Evolutionary conservation across 352 stramenopile genomes (phyloP).

Genomic region (Blastocystis sp.): DNA sequence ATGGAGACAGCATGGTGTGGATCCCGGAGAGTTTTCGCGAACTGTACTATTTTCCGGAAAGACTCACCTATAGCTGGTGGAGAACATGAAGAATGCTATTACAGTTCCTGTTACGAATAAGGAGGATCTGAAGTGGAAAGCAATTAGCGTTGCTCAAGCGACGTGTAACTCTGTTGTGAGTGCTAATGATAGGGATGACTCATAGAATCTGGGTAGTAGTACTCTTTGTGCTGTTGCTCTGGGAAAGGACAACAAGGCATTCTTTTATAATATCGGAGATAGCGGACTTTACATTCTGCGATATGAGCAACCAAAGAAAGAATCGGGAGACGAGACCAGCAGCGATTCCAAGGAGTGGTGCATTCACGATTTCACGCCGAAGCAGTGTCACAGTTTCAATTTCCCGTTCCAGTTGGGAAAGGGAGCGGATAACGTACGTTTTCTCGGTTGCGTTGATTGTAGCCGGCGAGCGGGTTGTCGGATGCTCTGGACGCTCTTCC

Average conservation of each 20-base stretch:
- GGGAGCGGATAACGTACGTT: background rate
- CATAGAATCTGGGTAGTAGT: background rate
- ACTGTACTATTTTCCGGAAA: background rate
- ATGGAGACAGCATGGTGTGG: background rate
- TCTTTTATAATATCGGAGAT: conserved; percentile 14
- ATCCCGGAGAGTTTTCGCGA: conserved; percentile 24
- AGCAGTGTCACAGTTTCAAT: conserved; percentile 21
- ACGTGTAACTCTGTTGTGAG: background rate
- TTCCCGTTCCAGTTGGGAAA: conserved; percentile 12
- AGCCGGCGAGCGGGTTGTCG: background rate
- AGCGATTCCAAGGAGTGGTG: background rate
- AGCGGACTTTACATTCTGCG: background rate
- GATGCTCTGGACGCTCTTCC: background rate
- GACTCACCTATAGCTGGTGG: background rate
- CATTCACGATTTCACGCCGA: background rate
- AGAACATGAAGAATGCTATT: background rate
- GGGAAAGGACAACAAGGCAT: conserved; percentile 16
- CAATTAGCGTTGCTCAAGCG: background rate
- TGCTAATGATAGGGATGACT: background rate
- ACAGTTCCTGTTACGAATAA: background rate
- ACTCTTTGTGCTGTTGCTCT: background rate
- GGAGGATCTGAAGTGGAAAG: conserved; percentile 10
- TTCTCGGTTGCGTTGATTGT: background rate
- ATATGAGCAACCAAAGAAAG: background rate
- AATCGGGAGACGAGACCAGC: background rate